Percentiles rank a stretch among this genome's conserved stretches.
Conservation (phyloP, 306 rosid genomes). For the Ziziphus jujuba region DNA sequence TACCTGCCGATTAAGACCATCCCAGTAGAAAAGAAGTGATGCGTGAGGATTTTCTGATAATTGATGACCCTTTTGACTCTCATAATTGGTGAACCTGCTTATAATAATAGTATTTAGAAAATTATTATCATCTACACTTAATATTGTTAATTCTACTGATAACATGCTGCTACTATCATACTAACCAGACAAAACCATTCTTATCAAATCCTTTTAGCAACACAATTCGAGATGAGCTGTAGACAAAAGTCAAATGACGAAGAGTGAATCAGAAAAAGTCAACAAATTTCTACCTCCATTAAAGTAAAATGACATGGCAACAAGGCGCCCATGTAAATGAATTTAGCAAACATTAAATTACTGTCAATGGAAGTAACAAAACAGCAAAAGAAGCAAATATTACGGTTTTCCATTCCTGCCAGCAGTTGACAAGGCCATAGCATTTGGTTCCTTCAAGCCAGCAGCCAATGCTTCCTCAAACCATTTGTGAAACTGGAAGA, state of each 20-base stretch:
- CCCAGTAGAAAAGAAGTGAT: slow-evolving; percentile 90
- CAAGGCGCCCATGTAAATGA: background rate
- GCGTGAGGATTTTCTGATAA: slow-evolving; percentile 86
- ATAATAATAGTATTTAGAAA: slow-evolving; percentile 29
- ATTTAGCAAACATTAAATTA: slow-evolving; percentile 3
- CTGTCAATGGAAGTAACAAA: slow-evolving; percentile 22
- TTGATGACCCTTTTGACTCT: slow-evolving; percentile 72
- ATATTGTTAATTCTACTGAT: background rate
- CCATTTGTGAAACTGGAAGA: slow-evolving; percentile 84
- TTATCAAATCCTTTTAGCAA: slow-evolving; percentile 86
- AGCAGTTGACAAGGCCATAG: slow-evolving; percentile 91
- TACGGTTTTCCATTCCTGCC: slow-evolving; percentile 82
- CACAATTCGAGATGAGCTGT: slow-evolving; percentile 89
- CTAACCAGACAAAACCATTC: slow-evolving; percentile 94
- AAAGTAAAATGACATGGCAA: background rate
- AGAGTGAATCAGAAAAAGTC: slow-evolving; percentile 30
- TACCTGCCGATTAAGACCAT: slow-evolving; percentile 82
- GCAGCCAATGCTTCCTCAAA: slow-evolving; percentile 80
- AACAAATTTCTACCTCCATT: background rate
- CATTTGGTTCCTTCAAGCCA: slow-evolving; percentile 91
- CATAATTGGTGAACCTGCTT: slow-evolving; percentile 90
- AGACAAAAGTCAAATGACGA: slow-evolving; percentile 28
- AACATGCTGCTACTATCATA: slow-evolving; percentile 19
- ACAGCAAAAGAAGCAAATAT: slow-evolving; percentile 30
- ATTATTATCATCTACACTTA: slow-evolving; percentile 12